These are phyloP conservation scores for Monilinia aucupariae DNA, from an alignment of 2,329 filamentous ascomycete species.

Conservation along the genomic window DNA sequence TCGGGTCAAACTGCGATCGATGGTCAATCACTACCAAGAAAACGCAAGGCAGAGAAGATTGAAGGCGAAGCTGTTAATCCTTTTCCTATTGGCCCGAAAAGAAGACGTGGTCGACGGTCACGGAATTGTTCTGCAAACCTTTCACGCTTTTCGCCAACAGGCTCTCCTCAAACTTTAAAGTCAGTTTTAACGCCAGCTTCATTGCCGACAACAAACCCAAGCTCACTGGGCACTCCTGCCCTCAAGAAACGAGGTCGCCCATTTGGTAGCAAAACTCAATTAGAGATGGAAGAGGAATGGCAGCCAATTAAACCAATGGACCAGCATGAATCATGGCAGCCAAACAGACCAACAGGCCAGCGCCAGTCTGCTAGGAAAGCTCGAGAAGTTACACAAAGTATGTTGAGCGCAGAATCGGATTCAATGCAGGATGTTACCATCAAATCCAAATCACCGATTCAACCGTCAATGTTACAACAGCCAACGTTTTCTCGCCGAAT, in stretches of 20 bases:
- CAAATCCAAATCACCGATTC: not conserved
- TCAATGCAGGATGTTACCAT: not conserved
- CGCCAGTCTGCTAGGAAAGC: not conserved
- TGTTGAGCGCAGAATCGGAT: not conserved
- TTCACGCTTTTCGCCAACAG: not conserved
- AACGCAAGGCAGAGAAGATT: not conserved
- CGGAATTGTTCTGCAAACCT: not conserved
- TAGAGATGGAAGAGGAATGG: not conserved
- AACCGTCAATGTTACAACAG: no score
- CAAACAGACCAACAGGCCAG: not conserved
- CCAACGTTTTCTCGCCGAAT: no score
- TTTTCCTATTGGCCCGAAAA: not conserved
- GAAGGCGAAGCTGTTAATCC: not conserved
- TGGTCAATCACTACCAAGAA: not conserved
- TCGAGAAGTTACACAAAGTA: not conserved
- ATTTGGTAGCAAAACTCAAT: not conserved
- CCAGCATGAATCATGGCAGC: not conserved
- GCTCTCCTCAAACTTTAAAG: not conserved
- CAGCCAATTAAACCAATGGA: not conserved
- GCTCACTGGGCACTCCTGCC: not conserved
- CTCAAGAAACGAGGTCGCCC: slow-evolving; percentile 2
- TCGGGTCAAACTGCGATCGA: not conserved
- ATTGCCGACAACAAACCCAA: not conserved
- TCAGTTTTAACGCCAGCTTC: not conserved
- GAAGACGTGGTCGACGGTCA: not conserved